Percentiles rank a stretch among this genome's conserved stretches.
Evolutionary conservation across 306 rosid genomes (phyloP).

Genomic region (Neltuma alba): DNA sequence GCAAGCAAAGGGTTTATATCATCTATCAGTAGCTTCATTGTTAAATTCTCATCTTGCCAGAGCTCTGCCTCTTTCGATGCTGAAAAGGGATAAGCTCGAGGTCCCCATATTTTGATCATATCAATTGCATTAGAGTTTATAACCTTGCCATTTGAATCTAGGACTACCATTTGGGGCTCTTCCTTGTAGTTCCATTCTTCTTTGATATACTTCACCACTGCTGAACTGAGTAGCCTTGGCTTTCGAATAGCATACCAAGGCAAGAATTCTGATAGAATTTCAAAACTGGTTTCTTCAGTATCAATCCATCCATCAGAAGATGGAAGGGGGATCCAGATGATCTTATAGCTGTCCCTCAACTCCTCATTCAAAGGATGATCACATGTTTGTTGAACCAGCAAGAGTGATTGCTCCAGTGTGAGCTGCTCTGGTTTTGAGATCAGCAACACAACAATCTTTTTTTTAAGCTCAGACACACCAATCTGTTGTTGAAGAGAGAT

Average conservation of each 20-base stretch:
- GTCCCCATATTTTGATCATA: conserved; percentile 60
- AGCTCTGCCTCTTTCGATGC: conserved; percentile 57
- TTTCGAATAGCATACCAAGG: conserved; percentile 61
- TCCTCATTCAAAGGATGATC: conserved; percentile 49
- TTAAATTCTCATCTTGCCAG: conserved; percentile 55
- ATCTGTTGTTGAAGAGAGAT: conserved; percentile 42
- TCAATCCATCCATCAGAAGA: conserved; percentile 58
- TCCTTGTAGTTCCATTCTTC: conserved; percentile 57
- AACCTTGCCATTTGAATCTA: conserved; percentile 63
- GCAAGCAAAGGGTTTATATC: conserved; percentile 50
- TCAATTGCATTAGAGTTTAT: conserved; percentile 55
- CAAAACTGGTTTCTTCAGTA: conserved; percentile 49
- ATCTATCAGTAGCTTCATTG: conserved; percentile 52
- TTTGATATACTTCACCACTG: conserved; percentile 44
- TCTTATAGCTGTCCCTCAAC: conserved; percentile 42
- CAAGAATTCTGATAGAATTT: conserved; percentile 44
- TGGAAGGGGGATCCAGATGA: conserved; percentile 71
- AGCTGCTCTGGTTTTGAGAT: conserved; percentile 57
- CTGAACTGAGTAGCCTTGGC: conserved; percentile 56
- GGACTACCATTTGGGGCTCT: conserved; percentile 49
- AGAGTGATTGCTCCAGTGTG: conserved; percentile 43
- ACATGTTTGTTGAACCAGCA: conserved; percentile 62
- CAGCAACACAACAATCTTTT: conserved; percentile 55
- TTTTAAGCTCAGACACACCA: conserved; percentile 52
- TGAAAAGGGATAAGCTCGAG: conserved; percentile 55